Evolutionary conservation across 2,329 filamentous ascomycete species (phyloP).

Genomic region (Colletotrichum viniferum): DNA sequence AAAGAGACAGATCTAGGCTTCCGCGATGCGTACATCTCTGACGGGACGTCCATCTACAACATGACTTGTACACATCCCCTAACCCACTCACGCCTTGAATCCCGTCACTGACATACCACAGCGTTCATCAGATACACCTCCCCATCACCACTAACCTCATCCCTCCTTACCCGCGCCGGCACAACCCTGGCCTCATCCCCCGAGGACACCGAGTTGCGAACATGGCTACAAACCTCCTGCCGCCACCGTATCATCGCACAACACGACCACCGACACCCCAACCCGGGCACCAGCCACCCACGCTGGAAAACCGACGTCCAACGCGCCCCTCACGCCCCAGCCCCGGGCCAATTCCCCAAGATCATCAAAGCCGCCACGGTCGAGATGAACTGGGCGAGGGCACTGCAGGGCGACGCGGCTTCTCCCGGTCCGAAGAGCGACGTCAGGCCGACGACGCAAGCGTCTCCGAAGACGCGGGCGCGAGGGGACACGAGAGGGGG

Average conservation of each 20-base stretch:
- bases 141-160: neutral
- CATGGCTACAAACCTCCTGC: neutral
- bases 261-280: neutral
- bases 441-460: neutral
- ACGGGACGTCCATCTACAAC: neutral
- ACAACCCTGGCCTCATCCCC: neutral
- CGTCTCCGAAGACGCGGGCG: neutral
- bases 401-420: neutral
- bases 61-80: neutral
- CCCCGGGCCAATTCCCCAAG: neutral
- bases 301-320: neutral
- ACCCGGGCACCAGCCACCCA: neutral
- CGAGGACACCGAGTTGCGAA: neutral
- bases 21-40: neutral
- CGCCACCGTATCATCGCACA: neutral
- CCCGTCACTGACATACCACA: neutral
- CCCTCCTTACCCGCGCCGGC: neutral
- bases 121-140: neutral
- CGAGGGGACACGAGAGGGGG: no score
- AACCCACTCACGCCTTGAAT: no score
- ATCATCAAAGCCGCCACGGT: neutral
- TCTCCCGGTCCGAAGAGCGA: neutral
- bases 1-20: neutral
- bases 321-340: accelerated
- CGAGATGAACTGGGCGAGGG: neutral